Base-by-base conservation (phyloP, 2,329 filamentous ascomycete genomes). In the Pseudocercospora musae region DNA sequence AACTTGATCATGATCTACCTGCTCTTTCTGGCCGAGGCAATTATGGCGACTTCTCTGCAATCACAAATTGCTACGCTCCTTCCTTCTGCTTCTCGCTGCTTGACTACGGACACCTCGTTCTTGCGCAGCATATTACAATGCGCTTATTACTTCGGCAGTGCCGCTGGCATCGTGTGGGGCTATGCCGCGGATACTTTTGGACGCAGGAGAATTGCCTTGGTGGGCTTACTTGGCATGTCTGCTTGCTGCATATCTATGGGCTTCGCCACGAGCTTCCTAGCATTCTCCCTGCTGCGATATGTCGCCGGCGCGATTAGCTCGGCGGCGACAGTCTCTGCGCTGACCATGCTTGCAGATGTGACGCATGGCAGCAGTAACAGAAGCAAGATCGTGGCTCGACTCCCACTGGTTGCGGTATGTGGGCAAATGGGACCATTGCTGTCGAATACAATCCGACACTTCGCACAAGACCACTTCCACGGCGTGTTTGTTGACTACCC, bases 11-110 rank as follows among this genome's bases (percentile, higher is more conserved):
- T 81, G 65, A 78, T 81, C 52, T 81, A 80, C 66, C 69, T 80
- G 25, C 68, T 81, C 25, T 80, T 80, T 60, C 72, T 82, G n/a
- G 79, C 79, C 6, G 80, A 81, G 72, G 79, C 79, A 73, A 79
- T 81, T 68, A 80, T 81, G 77, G 77, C 79, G 25, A 79, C 79
- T n/a, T 79, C 78, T 57, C 74, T 81, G 6, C 78, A 80, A 54
- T 76, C 79, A 13, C 79, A 81, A 62, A 76, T 81, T 42, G 77
- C 78, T 63, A 78, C 81, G 71, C 74, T 81, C 18, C 71, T 80
- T 25, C 75, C 77, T 2, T 77, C 77, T n/a, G 72, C 77, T 23
- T 74, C 79, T 29, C 78, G 74, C 59, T 81, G 79, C 66, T 76
- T 78, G 48, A 77, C 74, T 57, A 75, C 80, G 42, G 78, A 79